phyloP scores from a whole-genome alignment of 306 rosid species.

The Medicago ruthenica region DNA sequence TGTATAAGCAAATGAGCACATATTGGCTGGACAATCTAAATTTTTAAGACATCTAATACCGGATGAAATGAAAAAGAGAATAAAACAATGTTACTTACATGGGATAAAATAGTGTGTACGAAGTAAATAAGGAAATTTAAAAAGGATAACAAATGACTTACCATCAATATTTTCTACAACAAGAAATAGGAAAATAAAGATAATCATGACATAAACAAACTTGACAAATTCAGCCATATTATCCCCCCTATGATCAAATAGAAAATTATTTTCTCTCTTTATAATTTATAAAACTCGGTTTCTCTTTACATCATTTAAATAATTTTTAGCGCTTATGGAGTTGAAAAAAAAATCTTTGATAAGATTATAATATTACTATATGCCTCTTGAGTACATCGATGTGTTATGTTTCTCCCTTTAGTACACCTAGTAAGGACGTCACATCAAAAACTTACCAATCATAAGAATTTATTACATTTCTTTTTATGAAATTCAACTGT shows the following conservation, averaged over 20 bases:
- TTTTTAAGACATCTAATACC: not conserved
- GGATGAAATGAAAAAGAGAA: not conserved
- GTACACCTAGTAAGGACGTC: not conserved
- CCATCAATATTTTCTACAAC: not conserved
- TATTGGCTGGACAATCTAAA: not conserved
- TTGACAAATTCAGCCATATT: not conserved
- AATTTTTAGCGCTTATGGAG: not conserved
- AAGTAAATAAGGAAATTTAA: not conserved
- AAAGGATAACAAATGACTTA: not conserved
- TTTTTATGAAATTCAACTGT: too few species aligned
- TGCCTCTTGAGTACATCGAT: not conserved
- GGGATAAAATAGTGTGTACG: not conserved
- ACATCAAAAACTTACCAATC: not conserved
- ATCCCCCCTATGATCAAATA: not conserved
- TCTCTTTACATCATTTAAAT: not conserved
- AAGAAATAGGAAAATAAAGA: not conserved
- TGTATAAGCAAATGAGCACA: not conserved
- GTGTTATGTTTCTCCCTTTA: not conserved
- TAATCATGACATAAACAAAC: not conserved
- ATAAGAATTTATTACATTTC: too few species aligned
- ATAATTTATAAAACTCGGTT: not conserved
- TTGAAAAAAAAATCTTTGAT: not conserved
- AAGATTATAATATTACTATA: not conserved
- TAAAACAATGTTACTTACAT: not conserved
- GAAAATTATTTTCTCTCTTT: not conserved